These are phyloP conservation scores for Biscogniauxia sp. DNA, from an alignment of 2,329 filamentous ascomycete species.

Conservation along the genomic window DNA sequence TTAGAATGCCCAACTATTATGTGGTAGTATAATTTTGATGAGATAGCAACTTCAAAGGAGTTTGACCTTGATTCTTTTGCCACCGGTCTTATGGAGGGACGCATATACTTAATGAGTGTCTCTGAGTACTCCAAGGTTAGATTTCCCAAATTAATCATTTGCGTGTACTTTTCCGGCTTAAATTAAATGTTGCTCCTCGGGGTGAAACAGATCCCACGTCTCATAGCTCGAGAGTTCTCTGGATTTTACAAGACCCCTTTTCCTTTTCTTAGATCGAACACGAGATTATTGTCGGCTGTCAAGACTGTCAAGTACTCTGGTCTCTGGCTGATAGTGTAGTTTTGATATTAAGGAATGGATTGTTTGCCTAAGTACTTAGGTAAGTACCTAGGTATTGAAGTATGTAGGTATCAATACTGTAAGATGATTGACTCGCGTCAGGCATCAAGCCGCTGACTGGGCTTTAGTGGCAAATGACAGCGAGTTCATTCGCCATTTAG, in stretches of 20 bases:
- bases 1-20: background rate
- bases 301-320: background rate
- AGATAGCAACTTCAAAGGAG: background rate
- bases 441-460: slow-evolving; percentile 12
- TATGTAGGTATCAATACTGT: too few relatives aligned
- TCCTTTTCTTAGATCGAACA: background rate
- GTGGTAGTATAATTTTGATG: background rate
- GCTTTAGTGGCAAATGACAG: background rate
- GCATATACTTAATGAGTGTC: too few relatives aligned
- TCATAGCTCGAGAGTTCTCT: background rate
- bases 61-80: background rate
- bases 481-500: slow-evolving; percentile 4
- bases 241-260: background rate
- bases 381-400: too few relatives aligned
- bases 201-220: background rate
- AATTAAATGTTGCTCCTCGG: background rate
- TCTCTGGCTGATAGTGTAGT: too few relatives aligned
- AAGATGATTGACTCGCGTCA: slow-evolving; percentile 8
- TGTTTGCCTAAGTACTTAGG: too few relatives aligned
- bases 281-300: background rate
- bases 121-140: too few relatives aligned
- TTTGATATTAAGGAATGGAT: too few relatives aligned
- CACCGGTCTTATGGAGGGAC: background rate
- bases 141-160: too few relatives aligned
- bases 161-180: background rate